Evolutionary conservation across 805 yeast species (phyloP).

Genomic region (Candida bentonensis): DNA sequence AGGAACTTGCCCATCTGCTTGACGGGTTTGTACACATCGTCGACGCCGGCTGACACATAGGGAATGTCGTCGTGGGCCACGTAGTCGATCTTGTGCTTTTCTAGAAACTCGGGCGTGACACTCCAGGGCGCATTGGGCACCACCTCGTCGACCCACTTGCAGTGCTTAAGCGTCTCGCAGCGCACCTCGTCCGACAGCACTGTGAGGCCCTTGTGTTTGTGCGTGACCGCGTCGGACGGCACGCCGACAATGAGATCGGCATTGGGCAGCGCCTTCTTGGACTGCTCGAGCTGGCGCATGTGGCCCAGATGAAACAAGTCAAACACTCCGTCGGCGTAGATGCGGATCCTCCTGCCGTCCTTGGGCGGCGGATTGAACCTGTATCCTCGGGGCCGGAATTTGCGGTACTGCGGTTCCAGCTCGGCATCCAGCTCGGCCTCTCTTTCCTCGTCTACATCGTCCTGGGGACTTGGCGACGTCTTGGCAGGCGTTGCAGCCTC

Average conservation of each 20-base stretch:
- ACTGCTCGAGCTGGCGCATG: conserved; percentile 95
- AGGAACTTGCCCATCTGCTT: conserved; percentile 83
- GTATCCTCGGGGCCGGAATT: conserved; percentile 69
- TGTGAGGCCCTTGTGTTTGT: conserved; percentile 83
- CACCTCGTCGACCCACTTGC: conserved; percentile 97
- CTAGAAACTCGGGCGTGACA: conserved; percentile 68
- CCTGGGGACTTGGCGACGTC: neutral
- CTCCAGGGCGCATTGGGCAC: conserved; percentile 93
- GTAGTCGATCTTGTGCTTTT: conserved; percentile 73
- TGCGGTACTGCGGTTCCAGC: conserved; percentile 56
- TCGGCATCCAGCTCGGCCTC: conserved; percentile 51
- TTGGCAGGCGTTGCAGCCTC: neutral
- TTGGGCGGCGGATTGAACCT: conserved; percentile 68
- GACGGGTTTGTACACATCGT: conserved; percentile 86
- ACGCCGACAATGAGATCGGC: conserved; percentile 81
- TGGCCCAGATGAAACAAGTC: conserved; percentile 95
- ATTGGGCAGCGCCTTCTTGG: conserved; percentile 80
- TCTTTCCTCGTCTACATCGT: conserved; percentile 18
- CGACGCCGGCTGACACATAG: conserved; percentile 76
- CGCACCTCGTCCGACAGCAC: conserved; percentile 82
- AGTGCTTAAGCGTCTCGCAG: conserved; percentile 80
- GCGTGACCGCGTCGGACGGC: conserved; percentile 83
- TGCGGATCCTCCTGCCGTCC: conserved; percentile 67
- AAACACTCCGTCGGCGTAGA: conserved; percentile 98
- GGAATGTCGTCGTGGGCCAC: conserved; percentile 98